phyloP scores from a whole-genome alignment of 116 monocot species.

The Iris pallida region DNA sequence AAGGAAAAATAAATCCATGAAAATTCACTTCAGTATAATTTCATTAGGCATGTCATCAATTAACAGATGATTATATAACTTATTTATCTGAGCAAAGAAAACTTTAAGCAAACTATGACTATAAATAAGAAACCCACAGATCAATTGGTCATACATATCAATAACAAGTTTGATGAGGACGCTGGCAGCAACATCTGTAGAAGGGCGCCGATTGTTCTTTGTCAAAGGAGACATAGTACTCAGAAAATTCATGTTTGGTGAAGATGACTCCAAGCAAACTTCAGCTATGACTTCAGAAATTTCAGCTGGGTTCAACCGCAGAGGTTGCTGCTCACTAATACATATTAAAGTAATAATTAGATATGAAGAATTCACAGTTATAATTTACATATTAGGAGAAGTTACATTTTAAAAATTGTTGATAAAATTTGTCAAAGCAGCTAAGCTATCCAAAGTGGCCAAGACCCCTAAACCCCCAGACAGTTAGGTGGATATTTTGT shows the following conservation, averaged over 20 bases:
- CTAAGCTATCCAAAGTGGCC: too few species aligned
- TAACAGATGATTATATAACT: too few species aligned
- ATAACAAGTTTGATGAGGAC: conserved; percentile 96
- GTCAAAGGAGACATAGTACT: conserved; percentile 40
- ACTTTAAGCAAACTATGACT: not conserved
- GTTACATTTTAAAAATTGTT: too few species aligned
- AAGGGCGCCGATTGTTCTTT: conserved; percentile 48
- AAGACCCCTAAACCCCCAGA: too few species aligned
- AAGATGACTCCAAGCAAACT: conserved; percentile 65
- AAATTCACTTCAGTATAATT: too few species aligned
- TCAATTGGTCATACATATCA: conserved; percentile 71
- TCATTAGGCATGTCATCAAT: too few species aligned
- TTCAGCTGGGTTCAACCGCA: conserved; percentile 82
- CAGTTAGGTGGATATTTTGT: too few species aligned
- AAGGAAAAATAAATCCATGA: too few species aligned
- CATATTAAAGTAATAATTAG: conserved; percentile 14
- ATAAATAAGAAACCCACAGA: conserved; percentile 1
- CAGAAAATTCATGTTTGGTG: conserved; percentile 40
- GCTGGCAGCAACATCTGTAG: conserved; percentile 84
- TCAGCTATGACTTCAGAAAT: conserved; percentile 93
- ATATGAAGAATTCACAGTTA: too few species aligned
- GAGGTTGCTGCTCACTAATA: conserved; percentile 94
- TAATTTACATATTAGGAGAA: too few species aligned
- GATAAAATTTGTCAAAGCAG: too few species aligned
- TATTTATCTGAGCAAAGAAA: not conserved